Evolutionary conservation across 768 basidiomycete species (phyloP).

Genomic region (Pleurotus sapidus): DNA sequence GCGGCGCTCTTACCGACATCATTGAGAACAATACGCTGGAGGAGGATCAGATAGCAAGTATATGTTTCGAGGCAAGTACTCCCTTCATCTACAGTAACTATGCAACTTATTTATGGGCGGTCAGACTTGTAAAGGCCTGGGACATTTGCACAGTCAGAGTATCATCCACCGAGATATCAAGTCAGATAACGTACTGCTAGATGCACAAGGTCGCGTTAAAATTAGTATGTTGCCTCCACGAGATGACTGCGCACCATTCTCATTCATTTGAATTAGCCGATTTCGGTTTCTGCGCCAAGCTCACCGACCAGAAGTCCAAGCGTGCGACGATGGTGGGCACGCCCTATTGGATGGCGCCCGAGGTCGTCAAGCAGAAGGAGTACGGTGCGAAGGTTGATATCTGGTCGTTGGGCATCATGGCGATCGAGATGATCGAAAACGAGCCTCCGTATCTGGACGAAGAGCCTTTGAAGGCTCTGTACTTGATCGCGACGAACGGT

Average conservation of each 20-base stretch:
- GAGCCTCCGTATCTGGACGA: conserved; percentile 96
- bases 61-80: conserved; percentile 78
- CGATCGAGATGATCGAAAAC: conserved; percentile 98
- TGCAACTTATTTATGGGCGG: background rate
- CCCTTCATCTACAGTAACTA: background rate
- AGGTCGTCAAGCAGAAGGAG: conserved; percentile 96
- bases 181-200: conserved; percentile 92
- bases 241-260: background rate
- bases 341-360: conserved; percentile 99
- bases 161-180: conserved; percentile 99
- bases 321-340: conserved; percentile 99
- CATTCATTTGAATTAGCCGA: conserved; percentile 56
- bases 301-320: conserved; percentile 95
- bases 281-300: conserved; percentile 95
- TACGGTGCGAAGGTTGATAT: conserved; percentile 97
- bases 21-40: conserved; percentile 96
- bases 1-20: conserved; percentile 94
- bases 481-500: conserved; percentile 96
- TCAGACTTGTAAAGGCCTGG: conserved; percentile 92
- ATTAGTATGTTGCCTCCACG: conserved; percentile 67
- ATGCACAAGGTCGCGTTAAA: conserved; percentile 91
- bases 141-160: conserved; percentile 88
- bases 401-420: conserved; percentile 98
- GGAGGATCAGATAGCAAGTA: conserved; percentile 93
- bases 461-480: conserved; percentile 91